A percentile compares a stretch with the other conserved stretches of the same genome.
These are phyloP conservation scores for Cucurbita maxima DNA, from an alignment of 306 rosid species.

Conservation along the genomic window DNA sequence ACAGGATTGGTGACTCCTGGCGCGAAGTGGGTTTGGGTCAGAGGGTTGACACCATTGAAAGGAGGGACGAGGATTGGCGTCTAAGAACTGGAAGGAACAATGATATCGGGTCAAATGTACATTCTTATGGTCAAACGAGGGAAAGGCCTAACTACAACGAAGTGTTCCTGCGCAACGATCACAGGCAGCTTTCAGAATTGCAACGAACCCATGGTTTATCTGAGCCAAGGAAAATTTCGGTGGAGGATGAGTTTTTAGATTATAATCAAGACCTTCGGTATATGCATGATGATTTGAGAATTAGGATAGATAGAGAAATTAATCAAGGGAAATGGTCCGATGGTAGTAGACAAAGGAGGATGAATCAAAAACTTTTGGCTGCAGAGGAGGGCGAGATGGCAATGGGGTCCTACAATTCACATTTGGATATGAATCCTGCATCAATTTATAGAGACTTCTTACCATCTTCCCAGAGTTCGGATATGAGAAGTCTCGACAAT, in stretches of 20 bases:
- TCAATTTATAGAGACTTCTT: slow-evolving; percentile 21
- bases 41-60: slow-evolving; percentile 25
- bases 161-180: slow-evolving; percentile 21
- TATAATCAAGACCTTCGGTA: slow-evolving; percentile 15
- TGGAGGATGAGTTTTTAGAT: slow-evolving; percentile 21
- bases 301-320: slow-evolving; percentile 32
- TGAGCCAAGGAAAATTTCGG: slow-evolving; percentile 20
- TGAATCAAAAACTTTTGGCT: slow-evolving; percentile 27
- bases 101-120: slow-evolving; percentile 32
- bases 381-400: slow-evolving; percentile 19
- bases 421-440: slow-evolving; percentile 21
- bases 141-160: slow-evolving; percentile 33
- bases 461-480: slow-evolving; percentile 29
- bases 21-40: slow-evolving; percentile 25
- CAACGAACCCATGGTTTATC: slow-evolving; percentile 25
- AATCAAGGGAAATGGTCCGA: slow-evolving; percentile 24
- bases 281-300: slow-evolving; percentile 18
- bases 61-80: slow-evolving; percentile 44
- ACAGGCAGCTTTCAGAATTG: slow-evolving; percentile 26
- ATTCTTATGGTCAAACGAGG: slow-evolving; percentile 27
- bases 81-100: slow-evolving; percentile 31
- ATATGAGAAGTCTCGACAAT: slow-evolving; percentile 24
- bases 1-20: slow-evolving; percentile 24
- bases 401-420: slow-evolving; percentile 30
- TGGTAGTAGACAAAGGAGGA: slow-evolving; percentile 23